Conservation (phyloP, 1,139 yeast genomes). For the Martiniozyma asiatica region DNA sequence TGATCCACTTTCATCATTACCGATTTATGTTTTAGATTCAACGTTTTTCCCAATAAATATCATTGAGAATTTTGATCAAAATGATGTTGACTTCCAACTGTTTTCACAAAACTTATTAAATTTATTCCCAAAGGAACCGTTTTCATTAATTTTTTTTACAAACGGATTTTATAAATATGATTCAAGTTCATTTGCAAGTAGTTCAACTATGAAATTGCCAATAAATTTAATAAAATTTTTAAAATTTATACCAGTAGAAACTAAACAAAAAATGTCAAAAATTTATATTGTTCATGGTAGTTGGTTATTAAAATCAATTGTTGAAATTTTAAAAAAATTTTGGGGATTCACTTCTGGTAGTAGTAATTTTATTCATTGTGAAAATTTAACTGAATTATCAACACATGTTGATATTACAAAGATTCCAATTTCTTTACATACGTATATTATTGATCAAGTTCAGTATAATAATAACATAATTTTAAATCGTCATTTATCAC, state of each 20-base stretch:
- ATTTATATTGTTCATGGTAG: conserved; percentile 82
- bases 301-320: conserved; percentile 75
- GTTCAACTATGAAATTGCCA: conserved; percentile 16
- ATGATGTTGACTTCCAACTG: conserved; percentile 7
- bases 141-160: conserved; percentile 18
- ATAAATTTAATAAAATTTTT: conserved; percentile 44
- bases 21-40: conserved; percentile 21
- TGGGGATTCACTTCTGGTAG: conserved; percentile 18
- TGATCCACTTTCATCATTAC: conserved; percentile 18
- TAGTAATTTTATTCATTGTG: conserved; percentile 35
- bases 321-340: conserved; percentile 59
- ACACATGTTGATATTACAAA: conserved; percentile 59
- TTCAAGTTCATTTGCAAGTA: conserved; percentile 2
- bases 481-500: conserved; percentile 14
- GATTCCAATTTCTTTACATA: conserved; percentile 64
- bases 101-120: conserved; percentile 11
- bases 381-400: conserved; percentile 50
- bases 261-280: conserved; percentile 43
- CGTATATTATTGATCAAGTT: conserved; percentile 43
- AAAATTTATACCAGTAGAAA: conserved; percentile 49
- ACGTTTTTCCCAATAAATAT: conserved; percentile 15
- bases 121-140: conserved; percentile 14
- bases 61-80: conserved; percentile 8
- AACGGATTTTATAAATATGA: conserved; percentile 17
- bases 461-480: conserved; percentile 15